Evolutionary conservation across 1,284 basidiomycete species (phyloP).

Genomic region (Tausonia pullulans): DNA sequence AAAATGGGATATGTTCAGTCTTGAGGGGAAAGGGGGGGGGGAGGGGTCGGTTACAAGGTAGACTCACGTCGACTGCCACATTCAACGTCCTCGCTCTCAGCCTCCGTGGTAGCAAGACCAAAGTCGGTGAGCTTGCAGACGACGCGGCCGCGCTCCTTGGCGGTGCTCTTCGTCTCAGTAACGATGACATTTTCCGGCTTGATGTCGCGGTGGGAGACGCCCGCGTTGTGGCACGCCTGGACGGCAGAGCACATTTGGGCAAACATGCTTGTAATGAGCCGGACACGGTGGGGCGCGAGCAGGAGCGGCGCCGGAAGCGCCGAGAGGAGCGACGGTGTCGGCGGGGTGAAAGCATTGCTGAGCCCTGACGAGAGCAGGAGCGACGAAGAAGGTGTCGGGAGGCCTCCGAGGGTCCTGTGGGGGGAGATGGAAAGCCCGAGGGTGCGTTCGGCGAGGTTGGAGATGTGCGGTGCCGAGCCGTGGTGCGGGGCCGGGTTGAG

Average conservation of each 20-base stretch:
- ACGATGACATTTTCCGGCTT: slow-evolving; percentile 96
- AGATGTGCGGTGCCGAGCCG: slow-evolving; percentile 18
- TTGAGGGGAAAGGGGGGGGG: slow-evolving; percentile 14
- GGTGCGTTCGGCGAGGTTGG: slow-evolving; percentile 30
- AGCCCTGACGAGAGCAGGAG: slow-evolving; percentile 10
- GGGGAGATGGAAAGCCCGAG: slow-evolving; percentile 10
- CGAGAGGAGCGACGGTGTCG: slow-evolving; percentile 86
- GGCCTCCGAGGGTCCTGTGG: slow-evolving; percentile 16
- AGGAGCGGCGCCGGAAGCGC: slow-evolving; percentile 70
- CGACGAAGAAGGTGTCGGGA: slow-evolving; percentile 13
- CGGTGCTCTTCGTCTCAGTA: slow-evolving; percentile 71
- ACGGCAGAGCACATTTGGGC: slow-evolving; percentile 96
- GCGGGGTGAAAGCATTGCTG: slow-evolving; percentile 55
- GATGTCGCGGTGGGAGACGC: slow-evolving; percentile 92
- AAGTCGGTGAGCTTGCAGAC: slow-evolving; percentile 92
- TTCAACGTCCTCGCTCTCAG: slow-evolving; percentile 87
- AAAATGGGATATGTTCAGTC: not conserved
- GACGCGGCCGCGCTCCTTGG: slow-evolving; percentile 42
- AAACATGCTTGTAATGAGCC: slow-evolving; percentile 94
- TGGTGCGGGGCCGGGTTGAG: slow-evolving; percentile 13
- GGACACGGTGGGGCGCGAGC: slow-evolving; percentile 72
- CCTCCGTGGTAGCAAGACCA: slow-evolving; percentile 82
- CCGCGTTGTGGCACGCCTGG: slow-evolving; percentile 84
- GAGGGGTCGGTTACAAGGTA: slow-evolving; percentile 3
- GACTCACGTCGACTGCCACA: slow-evolving; percentile 85